phyloP scores from a whole-genome alignment of 495 filamentous ascomycete species.

The Copromyces sp. region DNA sequence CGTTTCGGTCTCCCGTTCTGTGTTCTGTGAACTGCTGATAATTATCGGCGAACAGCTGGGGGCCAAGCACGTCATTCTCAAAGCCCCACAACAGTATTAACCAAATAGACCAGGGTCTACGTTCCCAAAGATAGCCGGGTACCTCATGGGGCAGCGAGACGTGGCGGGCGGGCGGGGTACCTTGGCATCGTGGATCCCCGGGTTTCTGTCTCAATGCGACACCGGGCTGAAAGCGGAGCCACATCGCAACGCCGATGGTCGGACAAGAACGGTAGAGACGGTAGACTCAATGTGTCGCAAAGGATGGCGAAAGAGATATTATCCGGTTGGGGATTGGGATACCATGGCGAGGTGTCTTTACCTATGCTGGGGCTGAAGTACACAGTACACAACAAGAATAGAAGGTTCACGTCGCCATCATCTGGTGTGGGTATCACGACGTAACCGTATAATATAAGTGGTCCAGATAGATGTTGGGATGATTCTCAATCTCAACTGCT shows the following conservation, averaged over 20 bases:
- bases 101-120: background rate
- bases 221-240: background rate
- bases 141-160: background rate
- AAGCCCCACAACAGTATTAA: conserved; percentile 4
- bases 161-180: background rate
- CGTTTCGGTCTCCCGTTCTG: background rate
- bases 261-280: background rate
- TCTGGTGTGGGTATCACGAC: background rate
- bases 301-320: background rate
- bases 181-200: background rate
- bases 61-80: conserved; percentile 15
- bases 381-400: too few species aligned
- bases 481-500: background rate
- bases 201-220: background rate
- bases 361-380: too few species aligned
- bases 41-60: background rate
- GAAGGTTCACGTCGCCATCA: background rate
- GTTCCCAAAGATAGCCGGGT: background rate
- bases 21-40: background rate
- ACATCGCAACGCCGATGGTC: background rate
- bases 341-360: background rate
- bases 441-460: background rate
- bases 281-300: background rate
- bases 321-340: background rate
- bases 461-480: background rate